Evolutionary conservation across 495 filamentous ascomycete genomes (phyloP).

Genomic region (Daldinia childiae): DNA sequence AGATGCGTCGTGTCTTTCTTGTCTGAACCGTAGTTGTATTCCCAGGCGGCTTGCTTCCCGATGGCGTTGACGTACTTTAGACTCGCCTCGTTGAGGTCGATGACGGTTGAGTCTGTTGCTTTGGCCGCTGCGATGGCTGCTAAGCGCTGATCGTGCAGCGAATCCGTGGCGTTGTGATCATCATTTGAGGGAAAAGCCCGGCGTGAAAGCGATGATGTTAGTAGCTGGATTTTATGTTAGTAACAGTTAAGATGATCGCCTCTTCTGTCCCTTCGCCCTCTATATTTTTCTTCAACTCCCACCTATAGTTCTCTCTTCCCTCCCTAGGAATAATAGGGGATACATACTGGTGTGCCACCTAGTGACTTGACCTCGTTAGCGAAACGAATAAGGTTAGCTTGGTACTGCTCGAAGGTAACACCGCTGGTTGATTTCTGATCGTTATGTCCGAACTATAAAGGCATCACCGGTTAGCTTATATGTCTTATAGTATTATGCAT

Average conservation of each 20-base stretch:
- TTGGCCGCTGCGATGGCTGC: constrained; percentile 55
- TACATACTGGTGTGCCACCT: constrained; percentile 53
- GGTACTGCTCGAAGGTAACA: constrained; percentile 51
- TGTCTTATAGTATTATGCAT: background rate
- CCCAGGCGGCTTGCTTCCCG: constrained; percentile 50
- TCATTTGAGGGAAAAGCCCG: constrained; percentile 51
- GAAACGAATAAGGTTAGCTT: constrained; percentile 53
- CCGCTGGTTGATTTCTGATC: constrained; percentile 59
- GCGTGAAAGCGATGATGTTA: constrained; percentile 57
- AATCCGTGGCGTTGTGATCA: constrained; percentile 48
- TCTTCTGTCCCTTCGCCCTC: background rate
- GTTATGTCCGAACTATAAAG: constrained; percentile 63
- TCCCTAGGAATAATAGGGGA: background rate
- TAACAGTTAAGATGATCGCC: background rate
- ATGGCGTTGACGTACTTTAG: constrained; percentile 57
- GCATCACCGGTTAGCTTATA: constrained; percentile 5
- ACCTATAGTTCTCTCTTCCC: background rate
- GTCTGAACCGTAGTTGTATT: constrained; percentile 52
- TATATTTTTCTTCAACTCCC: background rate
- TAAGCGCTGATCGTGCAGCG: constrained; percentile 51
- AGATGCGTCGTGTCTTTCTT: constrained; percentile 58
- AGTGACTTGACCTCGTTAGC: constrained; percentile 51
- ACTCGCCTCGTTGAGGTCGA: constrained; percentile 58
- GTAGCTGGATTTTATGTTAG: constrained; percentile 25
- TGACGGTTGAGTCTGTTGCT: constrained; percentile 34